Conservation (phyloP, 768 basidiomycete genomes). For the Dioszegia crocea region DNA sequence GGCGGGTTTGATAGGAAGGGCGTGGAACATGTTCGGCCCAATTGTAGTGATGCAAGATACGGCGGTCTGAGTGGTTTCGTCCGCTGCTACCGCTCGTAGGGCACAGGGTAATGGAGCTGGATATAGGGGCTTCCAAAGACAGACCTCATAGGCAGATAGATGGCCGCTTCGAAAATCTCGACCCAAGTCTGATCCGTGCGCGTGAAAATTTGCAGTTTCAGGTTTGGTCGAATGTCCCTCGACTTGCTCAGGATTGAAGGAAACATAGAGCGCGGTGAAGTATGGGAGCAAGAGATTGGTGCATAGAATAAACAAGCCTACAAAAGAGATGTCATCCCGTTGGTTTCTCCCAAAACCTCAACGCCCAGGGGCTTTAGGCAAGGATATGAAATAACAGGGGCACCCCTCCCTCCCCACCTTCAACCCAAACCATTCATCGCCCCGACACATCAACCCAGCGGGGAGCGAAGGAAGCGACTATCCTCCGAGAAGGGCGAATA, state of each 20-base stretch:
- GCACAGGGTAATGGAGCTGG: too few relatives aligned
- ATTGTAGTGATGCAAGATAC: too few relatives aligned
- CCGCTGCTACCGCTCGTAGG: too few relatives aligned
- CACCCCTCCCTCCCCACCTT: slow-evolving; percentile 10
- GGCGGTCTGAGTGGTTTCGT: too few relatives aligned
- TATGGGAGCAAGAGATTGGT: too few relatives aligned
- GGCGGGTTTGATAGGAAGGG: slow-evolving; percentile 3
- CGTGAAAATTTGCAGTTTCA: slow-evolving; percentile 6
- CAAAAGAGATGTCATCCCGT: slow-evolving; percentile 39
- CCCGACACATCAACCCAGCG: slow-evolving; percentile 18
- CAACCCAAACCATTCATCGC: slow-evolving; percentile 9
- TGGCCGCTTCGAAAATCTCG: too few relatives aligned
- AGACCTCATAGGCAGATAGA: too few relatives aligned
- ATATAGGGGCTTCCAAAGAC: too few relatives aligned
- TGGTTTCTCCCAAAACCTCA: slow-evolving; percentile 49
- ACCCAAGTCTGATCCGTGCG: too few relatives aligned
- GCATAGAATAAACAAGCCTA: slow-evolving; percentile 3
- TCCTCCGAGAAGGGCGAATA: slow-evolving; percentile 5
- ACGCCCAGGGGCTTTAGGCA: slow-evolving; percentile 43
- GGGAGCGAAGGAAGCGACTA: slow-evolving; percentile 15
- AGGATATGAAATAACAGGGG: slow-evolving; percentile 49
- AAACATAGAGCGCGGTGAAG: too few relatives aligned
- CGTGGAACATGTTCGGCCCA: neutral
- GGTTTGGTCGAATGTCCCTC: neutral
- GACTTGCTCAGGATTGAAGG: too few relatives aligned